Evolutionary conservation across 2,329 filamentous ascomycete species (phyloP), one percentile per base, ranked within the genome.

Genomic region (Neofusicoccum parvum): DNA sequence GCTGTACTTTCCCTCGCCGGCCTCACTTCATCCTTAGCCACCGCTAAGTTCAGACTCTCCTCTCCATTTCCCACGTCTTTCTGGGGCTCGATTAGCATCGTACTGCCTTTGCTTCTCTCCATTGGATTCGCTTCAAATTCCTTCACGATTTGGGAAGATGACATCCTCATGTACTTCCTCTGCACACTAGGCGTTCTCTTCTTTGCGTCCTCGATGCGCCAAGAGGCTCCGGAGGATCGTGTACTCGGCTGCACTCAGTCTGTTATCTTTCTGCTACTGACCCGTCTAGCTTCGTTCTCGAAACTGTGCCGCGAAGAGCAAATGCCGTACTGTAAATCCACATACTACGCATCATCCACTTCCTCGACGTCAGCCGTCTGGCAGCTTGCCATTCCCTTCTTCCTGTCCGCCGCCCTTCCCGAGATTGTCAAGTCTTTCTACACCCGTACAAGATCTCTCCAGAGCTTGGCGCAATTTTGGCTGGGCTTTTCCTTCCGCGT

Each of bases 61-160:
- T 76, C 81, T 15, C 83, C 92, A 41, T 71, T 92, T 10, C 94
- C 93, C 0, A 86, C 79, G n/a, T 90, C 87, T 0, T 80, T 94
- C 63, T 99, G 94, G 94, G 90, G 92, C n/a, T 94, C 92, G 89
- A 81, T 96, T 66, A 89, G 92, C 5, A 82, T 92, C 32, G 76
- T 94, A 14, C 92, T 96, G 70, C 93, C 93, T 0, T 77, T 93
- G n/a, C 88, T 90, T 67, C 92, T 97, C 73, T 96, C 93, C n/a
- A 82, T 92, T 60, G 94, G 95, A 7, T 99, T 98, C 76, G 94
- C 94, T 0, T 95, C 95, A 3, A 99, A 99, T 79, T 99, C 95
- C 0, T 99, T 94, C 79, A 98, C 94, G 0, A 97, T 99, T 70
- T 99, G 95, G 94, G 95, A 99, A 80, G 95, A 99, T 73, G 91